Conservation (phyloP, 2,329 filamentous ascomycete genomes). For the Cordyceps javanica region DNA sequence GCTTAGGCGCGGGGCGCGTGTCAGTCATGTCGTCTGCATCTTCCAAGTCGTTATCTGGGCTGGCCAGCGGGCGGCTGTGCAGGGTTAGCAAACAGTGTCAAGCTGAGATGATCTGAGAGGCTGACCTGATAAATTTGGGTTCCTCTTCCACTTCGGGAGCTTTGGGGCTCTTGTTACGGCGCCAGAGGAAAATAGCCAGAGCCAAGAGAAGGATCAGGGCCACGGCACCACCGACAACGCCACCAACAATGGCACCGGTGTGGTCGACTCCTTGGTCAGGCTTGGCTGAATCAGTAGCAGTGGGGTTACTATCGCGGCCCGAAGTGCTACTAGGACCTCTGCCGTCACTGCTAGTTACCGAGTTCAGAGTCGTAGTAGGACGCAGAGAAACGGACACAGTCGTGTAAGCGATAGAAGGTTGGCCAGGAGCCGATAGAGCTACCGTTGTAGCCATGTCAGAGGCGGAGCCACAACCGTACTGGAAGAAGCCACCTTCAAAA, state of each 20-base stretch:
- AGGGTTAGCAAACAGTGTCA: not conserved
- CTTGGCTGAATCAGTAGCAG: not conserved
- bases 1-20: conserved; percentile 6
- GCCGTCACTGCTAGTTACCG: conserved; percentile 15
- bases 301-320: conserved; percentile 1
- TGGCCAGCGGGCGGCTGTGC: conserved; percentile 5
- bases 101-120: too few species aligned
- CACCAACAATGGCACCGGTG: conserved; percentile 49
- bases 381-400: conserved; percentile 29
- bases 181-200: conserved; percentile 37
- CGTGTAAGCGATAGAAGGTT: conserved; percentile 27
- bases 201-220: conserved; percentile 37
- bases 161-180: conserved; percentile 28
- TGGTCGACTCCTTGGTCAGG: conserved; percentile 22
- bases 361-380: conserved; percentile 10
- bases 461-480: conserved; percentile 50
- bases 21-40: conserved; percentile 2
- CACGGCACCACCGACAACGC: conserved; percentile 45
- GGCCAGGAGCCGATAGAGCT: conserved; percentile 38
- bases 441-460: conserved; percentile 44
- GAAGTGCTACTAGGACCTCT: not conserved
- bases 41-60: conserved; percentile 9
- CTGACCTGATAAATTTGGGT: conserved; percentile 9
- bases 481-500: conserved; percentile 49
- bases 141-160: not conserved